Evolutionary conservation across 192 early-diverging fungal genomes (phyloP).

Genomic region (Spizellomyces sp.): DNA sequence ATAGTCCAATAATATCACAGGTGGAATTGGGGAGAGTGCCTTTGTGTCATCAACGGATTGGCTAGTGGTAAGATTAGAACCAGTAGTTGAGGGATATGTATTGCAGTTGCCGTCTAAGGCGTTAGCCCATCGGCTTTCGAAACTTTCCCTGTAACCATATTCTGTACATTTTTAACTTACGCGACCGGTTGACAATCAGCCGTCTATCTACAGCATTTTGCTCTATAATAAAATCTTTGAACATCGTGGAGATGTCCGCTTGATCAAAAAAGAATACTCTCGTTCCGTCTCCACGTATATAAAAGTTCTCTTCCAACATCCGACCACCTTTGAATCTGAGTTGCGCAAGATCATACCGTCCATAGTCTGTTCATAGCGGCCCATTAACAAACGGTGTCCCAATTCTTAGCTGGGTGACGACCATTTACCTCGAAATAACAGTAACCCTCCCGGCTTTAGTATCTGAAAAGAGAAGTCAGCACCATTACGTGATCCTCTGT

Average conservation of each 20-base stretch:
- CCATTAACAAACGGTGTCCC: not conserved
- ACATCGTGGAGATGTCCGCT: constrained; percentile 57
- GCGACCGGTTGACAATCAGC: constrained; percentile 87
- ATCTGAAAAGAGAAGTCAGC: constrained; percentile 24
- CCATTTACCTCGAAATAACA: constrained; percentile 70
- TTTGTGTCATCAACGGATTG: no score
- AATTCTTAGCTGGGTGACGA: not conserved
- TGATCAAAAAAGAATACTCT: constrained; percentile 85
- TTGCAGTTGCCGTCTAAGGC: no score
- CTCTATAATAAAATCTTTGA: constrained; percentile 68
- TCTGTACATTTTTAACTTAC: constrained; percentile 96
- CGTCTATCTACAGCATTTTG: constrained; percentile 93
- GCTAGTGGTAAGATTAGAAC: no score
- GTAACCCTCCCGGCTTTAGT: constrained; percentile 88
- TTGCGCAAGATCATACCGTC: constrained; percentile 96
- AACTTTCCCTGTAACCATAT: constrained; percentile 98
- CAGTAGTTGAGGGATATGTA: no score
- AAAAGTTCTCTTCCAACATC: constrained; percentile 91
- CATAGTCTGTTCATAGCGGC: constrained; percentile 70
- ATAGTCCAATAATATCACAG: no score
- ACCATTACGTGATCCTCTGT: no score
- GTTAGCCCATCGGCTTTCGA: constrained; percentile 57
- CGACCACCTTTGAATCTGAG: constrained; percentile 92
- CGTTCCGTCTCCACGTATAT: constrained; percentile 96
- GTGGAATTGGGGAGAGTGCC: no score